Percentiles rank a stretch among this genome's conserved stretches.
Conservation (phyloP, 1,284 basidiomycete species). For the Ganoderma lucidum region DNA sequence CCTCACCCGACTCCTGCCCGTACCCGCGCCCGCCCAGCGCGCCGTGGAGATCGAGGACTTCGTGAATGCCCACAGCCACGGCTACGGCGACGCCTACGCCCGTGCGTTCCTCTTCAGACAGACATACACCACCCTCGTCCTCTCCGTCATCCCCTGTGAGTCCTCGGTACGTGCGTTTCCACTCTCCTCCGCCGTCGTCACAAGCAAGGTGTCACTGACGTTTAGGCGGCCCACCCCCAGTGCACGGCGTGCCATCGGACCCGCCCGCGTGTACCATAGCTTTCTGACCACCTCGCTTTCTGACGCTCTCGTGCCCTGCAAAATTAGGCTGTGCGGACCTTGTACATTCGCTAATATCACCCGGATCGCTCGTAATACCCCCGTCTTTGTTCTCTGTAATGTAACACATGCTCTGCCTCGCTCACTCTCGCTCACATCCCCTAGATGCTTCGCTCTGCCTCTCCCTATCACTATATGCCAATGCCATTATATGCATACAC, state of each 20-base stretch:
- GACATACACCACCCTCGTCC: conserved; percentile 15
- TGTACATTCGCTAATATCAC: conserved; percentile 10
- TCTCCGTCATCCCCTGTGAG: conserved; percentile 15
- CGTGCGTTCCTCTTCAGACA: conserved; percentile 20
- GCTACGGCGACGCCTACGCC: conserved; percentile 16
- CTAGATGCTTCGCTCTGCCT: neutral
- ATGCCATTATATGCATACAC: neutral
- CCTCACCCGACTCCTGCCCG: conserved; percentile 23
- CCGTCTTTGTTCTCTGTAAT: neutral
- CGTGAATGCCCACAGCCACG: conserved; percentile 28
- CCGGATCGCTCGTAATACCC: conserved; percentile 1
- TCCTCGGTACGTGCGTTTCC: conserved; percentile 8
- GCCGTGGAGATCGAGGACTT: conserved; percentile 29
- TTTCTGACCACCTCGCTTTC: neutral
- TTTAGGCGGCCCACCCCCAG: neutral
- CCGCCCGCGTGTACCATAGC: conserved; percentile 4
- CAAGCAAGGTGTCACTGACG: conserved; percentile 6
- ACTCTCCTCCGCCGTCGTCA: neutral
- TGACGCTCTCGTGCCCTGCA: neutral
- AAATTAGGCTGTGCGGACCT: conserved; percentile 13
- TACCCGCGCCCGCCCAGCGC: conserved; percentile 12
- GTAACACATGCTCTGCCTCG: conserved; percentile 1
- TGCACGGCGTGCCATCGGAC: conserved; percentile 7
- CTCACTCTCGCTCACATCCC: neutral
- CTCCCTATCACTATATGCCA: neutral